A percentile compares a stretch with the other conserved stretches of the same genome.
Evolutionary conservation across 2,329 filamentous ascomycete genomes (phyloP).

Genomic region (Endocalyx cinctus): DNA sequence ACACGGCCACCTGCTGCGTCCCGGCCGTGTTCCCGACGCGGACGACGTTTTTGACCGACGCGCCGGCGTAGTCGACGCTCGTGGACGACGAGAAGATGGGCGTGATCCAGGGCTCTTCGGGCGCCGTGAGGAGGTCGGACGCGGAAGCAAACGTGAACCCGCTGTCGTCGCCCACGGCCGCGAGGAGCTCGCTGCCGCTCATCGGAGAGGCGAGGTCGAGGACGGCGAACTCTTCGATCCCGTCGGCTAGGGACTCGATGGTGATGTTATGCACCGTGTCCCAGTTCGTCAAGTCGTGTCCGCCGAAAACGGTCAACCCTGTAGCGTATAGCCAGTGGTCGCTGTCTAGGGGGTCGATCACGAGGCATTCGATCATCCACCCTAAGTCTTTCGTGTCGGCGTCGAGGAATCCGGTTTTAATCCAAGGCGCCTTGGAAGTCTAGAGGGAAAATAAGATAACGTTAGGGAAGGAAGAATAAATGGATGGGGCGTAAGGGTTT

Average conservation of each 20-base stretch:
- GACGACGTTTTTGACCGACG: slow-evolving; percentile 40
- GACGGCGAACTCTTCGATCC: slow-evolving; percentile 51
- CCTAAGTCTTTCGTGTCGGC: slow-evolving; percentile 46
- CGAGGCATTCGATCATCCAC: slow-evolving; percentile 58
- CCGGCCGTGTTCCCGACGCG: slow-evolving; percentile 44
- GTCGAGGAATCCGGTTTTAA: slow-evolving; percentile 44
- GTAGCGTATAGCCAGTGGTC: slow-evolving; percentile 60
- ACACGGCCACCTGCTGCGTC: slow-evolving; percentile 42
- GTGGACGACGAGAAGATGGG: slow-evolving; percentile 42
- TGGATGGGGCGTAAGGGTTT: too few species aligned
- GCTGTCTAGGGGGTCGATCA: slow-evolving; percentile 54
- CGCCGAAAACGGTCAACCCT: slow-evolving; percentile 49
- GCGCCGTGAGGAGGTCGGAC: slow-evolving; percentile 35
- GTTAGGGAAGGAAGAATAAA: too few species aligned
- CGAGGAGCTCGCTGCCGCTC: slow-evolving; percentile 46
- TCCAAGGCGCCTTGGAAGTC: slow-evolving; percentile 48
- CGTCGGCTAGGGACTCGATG: slow-evolving; percentile 46
- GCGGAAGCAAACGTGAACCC: slow-evolving; percentile 44
- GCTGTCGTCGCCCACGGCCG: slow-evolving; percentile 46
- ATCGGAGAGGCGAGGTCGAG: slow-evolving; percentile 44
- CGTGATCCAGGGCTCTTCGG: slow-evolving; percentile 39
- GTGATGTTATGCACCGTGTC: slow-evolving; percentile 44
- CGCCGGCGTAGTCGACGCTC: slow-evolving; percentile 46
- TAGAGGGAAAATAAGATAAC: slow-evolving; percentile 5
- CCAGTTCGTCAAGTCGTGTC: slow-evolving; percentile 52